A percentile compares a stretch with the other conserved stretches of the same genome.
Evolutionary conservation across 1,284 basidiomycete species (phyloP).

Genomic region (Naganishia cerealis): DNA sequence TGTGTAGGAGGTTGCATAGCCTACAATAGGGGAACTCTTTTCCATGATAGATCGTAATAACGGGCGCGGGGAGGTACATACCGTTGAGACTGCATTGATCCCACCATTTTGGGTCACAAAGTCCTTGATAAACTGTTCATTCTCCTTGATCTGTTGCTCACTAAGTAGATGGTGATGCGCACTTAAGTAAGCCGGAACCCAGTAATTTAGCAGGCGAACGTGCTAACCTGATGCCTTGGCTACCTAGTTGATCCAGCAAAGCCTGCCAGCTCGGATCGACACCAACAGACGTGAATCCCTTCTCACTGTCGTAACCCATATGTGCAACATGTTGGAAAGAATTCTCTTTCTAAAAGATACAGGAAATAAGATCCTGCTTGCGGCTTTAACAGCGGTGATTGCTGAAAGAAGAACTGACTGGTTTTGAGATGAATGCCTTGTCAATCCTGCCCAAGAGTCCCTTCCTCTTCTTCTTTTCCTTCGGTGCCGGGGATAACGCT

Average conservation of each 20-base stretch:
- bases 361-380: neutral
- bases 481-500: constrained; percentile 20
- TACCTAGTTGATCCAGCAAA: constrained; percentile 70
- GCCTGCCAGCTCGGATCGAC: constrained; percentile 92
- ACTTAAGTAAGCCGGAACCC: neutral
- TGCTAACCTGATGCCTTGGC: constrained; percentile 62
- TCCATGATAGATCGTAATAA: constrained; percentile 43
- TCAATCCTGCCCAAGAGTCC: constrained; percentile 65
- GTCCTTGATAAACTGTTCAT: constrained; percentile 86
- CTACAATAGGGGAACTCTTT: constrained; percentile 44
- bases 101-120: constrained; percentile 68
- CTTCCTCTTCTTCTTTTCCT: constrained; percentile 63
- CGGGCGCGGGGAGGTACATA: neutral
- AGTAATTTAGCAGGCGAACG: neutral
- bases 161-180: constrained; percentile 37
- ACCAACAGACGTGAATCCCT: constrained; percentile 79
- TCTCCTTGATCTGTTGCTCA: constrained; percentile 64
- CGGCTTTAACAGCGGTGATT: neutral
- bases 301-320: constrained; percentile 87
- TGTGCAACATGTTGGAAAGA: constrained; percentile 90
- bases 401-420: constrained; percentile 54
- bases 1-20: constrained; percentile 11
- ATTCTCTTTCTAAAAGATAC: constrained; percentile 55
- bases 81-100: constrained; percentile 43
- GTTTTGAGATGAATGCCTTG: constrained; percentile 86